A percentile compares a stretch with the other conserved stretches of the same genome.
phyloP scores from a whole-genome alignment of 176 grass and related monocot genomes.

The Aegilops sharonensis region DNA sequence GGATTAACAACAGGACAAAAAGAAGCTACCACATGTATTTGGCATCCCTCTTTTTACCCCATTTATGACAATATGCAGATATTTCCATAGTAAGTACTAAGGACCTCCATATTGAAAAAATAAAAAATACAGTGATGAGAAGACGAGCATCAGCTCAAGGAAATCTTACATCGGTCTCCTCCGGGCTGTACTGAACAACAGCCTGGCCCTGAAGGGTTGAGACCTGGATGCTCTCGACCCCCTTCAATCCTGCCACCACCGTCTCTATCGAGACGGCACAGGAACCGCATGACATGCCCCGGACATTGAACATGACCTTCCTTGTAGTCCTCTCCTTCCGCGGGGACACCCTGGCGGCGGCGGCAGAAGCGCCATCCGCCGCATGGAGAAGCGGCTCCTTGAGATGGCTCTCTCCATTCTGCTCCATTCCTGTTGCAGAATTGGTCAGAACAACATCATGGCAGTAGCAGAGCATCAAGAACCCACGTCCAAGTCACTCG shows the following conservation, averaged over 20 bases:
- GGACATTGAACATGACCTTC: conserved; percentile 63
- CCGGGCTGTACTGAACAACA: conserved; percentile 59
- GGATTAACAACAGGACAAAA: background rate
- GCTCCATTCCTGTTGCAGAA: conserved; percentile 39
- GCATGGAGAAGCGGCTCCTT: conserved; percentile 57
- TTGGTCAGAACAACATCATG: background rate
- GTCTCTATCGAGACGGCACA: conserved; percentile 76
- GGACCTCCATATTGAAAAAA: background rate
- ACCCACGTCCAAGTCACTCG: background rate
- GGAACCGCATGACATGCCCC: conserved; percentile 77
- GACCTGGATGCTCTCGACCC: conserved; percentile 82
- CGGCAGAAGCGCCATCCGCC: conserved; percentile 9
- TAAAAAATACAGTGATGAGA: background rate
- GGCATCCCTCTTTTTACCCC: background rate
- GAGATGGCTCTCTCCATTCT: conserved; percentile 45
- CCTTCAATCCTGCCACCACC: conserved; percentile 58
- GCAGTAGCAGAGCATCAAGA: background rate
- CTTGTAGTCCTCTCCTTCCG: conserved; percentile 48
- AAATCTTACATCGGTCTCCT: conserved; percentile 66
- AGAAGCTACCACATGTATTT: background rate
- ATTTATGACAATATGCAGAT: background rate
- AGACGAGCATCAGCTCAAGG: background rate
- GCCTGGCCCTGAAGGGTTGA: conserved; percentile 67
- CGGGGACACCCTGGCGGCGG: background rate
- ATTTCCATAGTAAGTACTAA: background rate